Evolutionary conservation across 2,329 filamentous ascomycete genomes (phyloP).

Genomic region (Fusarium sp.): DNA sequence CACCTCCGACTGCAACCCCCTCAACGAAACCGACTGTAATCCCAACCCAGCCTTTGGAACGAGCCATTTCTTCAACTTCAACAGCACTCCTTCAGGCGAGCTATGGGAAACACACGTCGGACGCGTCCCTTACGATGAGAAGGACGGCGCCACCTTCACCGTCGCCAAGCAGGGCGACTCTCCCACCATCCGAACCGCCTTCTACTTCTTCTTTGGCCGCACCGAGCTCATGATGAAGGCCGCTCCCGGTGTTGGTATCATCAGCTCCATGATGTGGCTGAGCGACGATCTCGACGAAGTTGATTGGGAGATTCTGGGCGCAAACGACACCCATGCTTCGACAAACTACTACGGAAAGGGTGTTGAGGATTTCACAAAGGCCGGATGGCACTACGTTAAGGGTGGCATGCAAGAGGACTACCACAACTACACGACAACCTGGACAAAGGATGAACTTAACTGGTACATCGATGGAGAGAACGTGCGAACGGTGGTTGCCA

Average conservation of each 20-base stretch:
- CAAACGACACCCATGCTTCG: constrained; percentile 73
- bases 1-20: constrained; percentile 82
- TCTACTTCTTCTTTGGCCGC: constrained; percentile 89
- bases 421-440: constrained; percentile 84
- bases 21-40: constrained; percentile 77
- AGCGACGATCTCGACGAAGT: constrained; percentile 90
- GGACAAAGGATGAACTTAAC: constrained; percentile 76
- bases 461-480: constrained; percentile 79
- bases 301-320: constrained; percentile 87
- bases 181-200: constrained; percentile 83
- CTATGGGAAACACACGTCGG: constrained; percentile 81
- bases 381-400: constrained; percentile 69
- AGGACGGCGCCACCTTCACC: constrained; percentile 79
- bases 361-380: constrained; percentile 73
- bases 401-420: constrained; percentile 71
- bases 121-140: constrained; percentile 71
- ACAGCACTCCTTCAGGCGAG: constrained; percentile 69
- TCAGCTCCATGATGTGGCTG: constrained; percentile 86
- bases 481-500: constrained; percentile 74
- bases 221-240: constrained; percentile 85
- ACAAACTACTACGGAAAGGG: constrained; percentile 89
- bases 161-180: constrained; percentile 80
- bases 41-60: constrained; percentile 79
- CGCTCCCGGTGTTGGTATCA: constrained; percentile 80
- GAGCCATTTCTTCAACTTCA: constrained; percentile 75